Conservation (phyloP, 805 yeast genomes). For the Spathaspora passalidarum region DNA sequence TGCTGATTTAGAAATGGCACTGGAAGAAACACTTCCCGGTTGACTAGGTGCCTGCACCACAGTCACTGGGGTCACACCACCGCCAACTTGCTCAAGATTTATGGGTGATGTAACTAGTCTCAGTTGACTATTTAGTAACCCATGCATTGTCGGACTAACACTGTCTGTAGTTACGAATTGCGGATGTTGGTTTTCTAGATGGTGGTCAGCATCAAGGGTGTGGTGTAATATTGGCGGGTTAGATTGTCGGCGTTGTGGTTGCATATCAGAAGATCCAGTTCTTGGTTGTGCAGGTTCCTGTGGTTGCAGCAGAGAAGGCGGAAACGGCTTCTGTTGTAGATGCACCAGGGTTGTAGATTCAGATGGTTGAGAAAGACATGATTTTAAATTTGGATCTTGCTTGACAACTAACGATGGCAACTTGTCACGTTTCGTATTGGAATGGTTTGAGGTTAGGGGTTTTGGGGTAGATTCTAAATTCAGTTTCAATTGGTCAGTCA, state of each 20-base stretch:
- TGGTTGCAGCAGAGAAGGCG: no score
- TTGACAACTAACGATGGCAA: conserved; percentile 15
- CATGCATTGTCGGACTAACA: conserved; percentile 19
- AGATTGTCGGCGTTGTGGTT: no score
- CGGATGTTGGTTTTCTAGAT: conserved; percentile 12
- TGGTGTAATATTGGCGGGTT: neutral
- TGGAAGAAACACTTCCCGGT: conserved; percentile 1
- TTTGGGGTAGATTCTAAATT: neutral
- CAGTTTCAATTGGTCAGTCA: neutral
- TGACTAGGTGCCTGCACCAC: neutral
- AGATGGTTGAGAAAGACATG: conserved; percentile 12
- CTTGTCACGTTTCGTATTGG: conserved; percentile 4
- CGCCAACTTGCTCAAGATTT: neutral
- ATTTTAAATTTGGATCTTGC: conserved; percentile 16
- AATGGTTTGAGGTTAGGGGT: neutral
- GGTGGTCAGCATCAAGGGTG: neutral
- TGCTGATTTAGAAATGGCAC: conserved; percentile 3
- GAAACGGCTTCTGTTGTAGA: neutral
- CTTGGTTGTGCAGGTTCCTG: no score
- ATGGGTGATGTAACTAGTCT: conserved; percentile 1
- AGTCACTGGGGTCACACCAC: neutral
- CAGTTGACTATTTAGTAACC: conserved; percentile 8
- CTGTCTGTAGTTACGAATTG: conserved; percentile 13
- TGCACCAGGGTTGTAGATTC: neutral
- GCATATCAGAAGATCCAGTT: no score